Evolutionary conservation across 2,329 filamentous ascomycete genomes (phyloP), one percentile per base, ranked within the genome.

Genomic region (Microsporum ferrugineum): DNA sequence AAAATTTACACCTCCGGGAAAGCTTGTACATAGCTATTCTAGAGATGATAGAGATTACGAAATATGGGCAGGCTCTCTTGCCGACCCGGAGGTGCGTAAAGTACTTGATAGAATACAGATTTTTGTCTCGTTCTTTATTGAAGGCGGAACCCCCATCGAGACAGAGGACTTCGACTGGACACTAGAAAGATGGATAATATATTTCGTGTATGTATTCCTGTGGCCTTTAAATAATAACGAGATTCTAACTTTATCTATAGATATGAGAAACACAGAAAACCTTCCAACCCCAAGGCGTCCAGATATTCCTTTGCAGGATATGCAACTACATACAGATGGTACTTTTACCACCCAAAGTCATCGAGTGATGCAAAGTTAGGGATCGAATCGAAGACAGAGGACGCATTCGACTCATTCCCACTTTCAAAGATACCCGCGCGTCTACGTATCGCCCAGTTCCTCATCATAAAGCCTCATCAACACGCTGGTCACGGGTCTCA

Each of bases 381-480:
- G 6, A 5, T 47, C 17, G 31, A 38, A 10, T 70, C 71, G 23
- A 79, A 70, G 68, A 82, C 62, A 72, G 63, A 71, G 33, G 77
- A 77, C 63, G 77, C 75, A 33, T 77, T 58, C 62, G 71, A 65
- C 68, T 65, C 72, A 59, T 70, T 80, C 56, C 70, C 74, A n/a
- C 77, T 86, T 65, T 72, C 82, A 3, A 77, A 86, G 57, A 80
- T 91, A 1, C 87, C 89, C 10, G 88, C 87, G 67, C 85, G 92
- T 43, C 84, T 89, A 63, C 83, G 95, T 51, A 89, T 99, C 65
- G 95, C 92, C 0, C 94, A 99, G 72, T 97, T 97, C 73, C 71
- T 99, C 63, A 86, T 99, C 64, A 79, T 99, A 8, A 91, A 91
- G 1, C 88, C 90, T 4, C 95, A 90, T 73, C 91, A 96, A 71